A percentile compares a stretch with the other conserved stretches of the same genome.
phyloP scores from a whole-genome alignment of 805 yeast species.

The Brettanomyces naardenensis region DNA sequence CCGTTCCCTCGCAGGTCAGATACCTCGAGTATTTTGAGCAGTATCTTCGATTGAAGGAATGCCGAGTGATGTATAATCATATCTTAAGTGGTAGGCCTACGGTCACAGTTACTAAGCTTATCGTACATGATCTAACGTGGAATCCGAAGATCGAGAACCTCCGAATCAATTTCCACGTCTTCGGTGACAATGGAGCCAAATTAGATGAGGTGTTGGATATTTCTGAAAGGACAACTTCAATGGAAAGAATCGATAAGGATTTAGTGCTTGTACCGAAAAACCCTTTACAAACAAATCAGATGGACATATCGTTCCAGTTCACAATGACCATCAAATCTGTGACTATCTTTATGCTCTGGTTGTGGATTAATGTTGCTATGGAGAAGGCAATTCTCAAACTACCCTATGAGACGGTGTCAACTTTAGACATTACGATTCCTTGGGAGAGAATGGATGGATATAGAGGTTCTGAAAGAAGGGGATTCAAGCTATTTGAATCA shows the following conservation, averaged over 20 bases:
- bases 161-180: not conserved
- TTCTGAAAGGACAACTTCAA: not conserved
- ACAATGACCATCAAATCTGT: constrained; percentile 6
- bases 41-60: constrained; percentile 4
- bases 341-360: constrained; percentile 9
- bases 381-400: constrained; percentile 11
- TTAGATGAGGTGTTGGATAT: not conserved
- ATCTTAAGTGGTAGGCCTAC: constrained; percentile 4
- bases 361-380: constrained; percentile 11
- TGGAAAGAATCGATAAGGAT: not conserved
- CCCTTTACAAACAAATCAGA: not conserved
- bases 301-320: constrained; percentile 10
- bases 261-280: not conserved
- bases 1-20: constrained; percentile 61
- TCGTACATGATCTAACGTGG: constrained; percentile 3
- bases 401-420: constrained; percentile 3
- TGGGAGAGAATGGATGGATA: constrained; percentile 5
- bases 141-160: not conserved
- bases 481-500: not conserved
- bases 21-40: constrained; percentile 47
- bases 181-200: not conserved
- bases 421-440: constrained; percentile 1
- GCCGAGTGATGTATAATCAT: constrained; percentile 5
- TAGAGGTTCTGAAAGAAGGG: constrained; percentile 1
- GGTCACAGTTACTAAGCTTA: constrained; percentile 4